A percentile compares a stretch with the other conserved stretches of the same genome.
Evolutionary conservation across 108 stramenopile species (phyloP).

Genomic region (Pseudonitzschia pungens): DNA sequence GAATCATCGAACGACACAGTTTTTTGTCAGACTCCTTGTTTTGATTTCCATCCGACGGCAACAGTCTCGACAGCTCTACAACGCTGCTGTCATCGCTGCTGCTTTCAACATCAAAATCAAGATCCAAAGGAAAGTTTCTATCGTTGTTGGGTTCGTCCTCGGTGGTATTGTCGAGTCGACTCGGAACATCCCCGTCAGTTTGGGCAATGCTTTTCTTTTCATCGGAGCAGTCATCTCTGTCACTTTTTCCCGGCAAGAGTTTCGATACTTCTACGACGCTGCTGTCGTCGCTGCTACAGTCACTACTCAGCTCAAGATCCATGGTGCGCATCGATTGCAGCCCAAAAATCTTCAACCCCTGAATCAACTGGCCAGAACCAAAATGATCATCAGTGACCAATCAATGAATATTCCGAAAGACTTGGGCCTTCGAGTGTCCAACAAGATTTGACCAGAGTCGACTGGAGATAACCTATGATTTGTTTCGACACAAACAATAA

Average conservation of each 20-base stretch:
- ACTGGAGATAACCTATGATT: too few species aligned
- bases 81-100: background rate
- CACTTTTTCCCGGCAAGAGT: background rate
- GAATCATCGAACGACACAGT: too few species aligned
- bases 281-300: background rate
- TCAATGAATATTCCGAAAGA: too few species aligned
- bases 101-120: background rate
- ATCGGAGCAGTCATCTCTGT: background rate
- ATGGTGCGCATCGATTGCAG: background rate
- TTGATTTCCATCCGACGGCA: background rate
- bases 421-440: too few species aligned
- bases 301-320: background rate
- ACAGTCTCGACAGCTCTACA: background rate
- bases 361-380: background rate
- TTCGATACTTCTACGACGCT: slow-evolving; percentile 11
- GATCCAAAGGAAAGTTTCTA: background rate
- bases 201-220: background rate
- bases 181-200: background rate
- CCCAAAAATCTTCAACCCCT: background rate
- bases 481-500: too few species aligned
- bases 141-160: background rate
- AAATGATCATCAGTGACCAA: too few species aligned
- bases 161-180: background rate
- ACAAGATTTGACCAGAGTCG: too few species aligned
- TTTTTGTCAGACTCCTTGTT: background rate